Evolutionary conservation across 2,329 filamentous ascomycete genomes (phyloP), one percentile per base, ranked within the genome.

Genomic region (Alternaria alternata): DNA sequence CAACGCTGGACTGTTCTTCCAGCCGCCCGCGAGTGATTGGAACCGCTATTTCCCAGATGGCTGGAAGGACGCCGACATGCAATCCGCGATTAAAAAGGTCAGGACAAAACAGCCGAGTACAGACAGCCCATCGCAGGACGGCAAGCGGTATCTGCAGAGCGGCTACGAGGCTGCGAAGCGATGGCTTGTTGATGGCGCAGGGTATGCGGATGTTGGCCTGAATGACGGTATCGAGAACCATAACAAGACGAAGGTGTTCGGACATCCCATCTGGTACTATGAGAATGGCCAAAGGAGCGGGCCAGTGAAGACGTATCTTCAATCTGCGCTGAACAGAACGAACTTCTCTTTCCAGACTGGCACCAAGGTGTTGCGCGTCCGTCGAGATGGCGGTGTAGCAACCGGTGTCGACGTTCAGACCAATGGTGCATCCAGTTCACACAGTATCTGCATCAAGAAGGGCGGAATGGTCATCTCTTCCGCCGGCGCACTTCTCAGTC

Each of bases 1-100:
- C 71, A 86, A 86, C 56, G 84, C 84, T 6, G 84, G 84, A 8
- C 69, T 86, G 1, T 86, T 81, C 69, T 85, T 86, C 61, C 80
- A 86, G 61, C 84, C 84, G 6, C 84, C 84, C 0, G 80, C 82
- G 1, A 82, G 81, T 1, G 84, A 86, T 62, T 86, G 82, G 78
- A 82, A 86, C 65, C 70, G 79, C 7, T 85, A 83, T 51, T 81
- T 82, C 53, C 83, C 83, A 0, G 61, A 71, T 0, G 82, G 81
- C 14, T 87, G 85, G 85, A 85, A 84, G 68, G 82, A 79, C 44
- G 70, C 68, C 1, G 84, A 86, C 59, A 81, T 87, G 64, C 64
- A 78, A 43, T 68, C 67, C n/a, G 82, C 84, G 0, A 84, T 82
- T 5, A 61, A 73, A 5, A 81, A 80, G 44, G 78, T 86, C 3